These are phyloP conservation scores for Geotrichum carabidarum DNA, from an alignment of 1,139 yeast genomes.

Conservation along the genomic window DNA sequence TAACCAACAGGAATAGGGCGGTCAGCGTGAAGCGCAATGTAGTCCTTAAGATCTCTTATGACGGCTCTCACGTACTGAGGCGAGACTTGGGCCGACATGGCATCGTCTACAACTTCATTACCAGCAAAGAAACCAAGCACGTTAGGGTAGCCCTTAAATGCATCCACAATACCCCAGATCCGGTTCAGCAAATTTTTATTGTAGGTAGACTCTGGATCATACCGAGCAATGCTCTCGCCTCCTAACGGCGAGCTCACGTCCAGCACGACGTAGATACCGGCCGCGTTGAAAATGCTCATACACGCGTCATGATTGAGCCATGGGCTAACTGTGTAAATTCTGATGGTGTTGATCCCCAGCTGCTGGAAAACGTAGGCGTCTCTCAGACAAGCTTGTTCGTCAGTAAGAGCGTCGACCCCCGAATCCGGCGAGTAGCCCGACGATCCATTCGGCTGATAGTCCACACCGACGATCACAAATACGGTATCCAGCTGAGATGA, in stretches of 20 bases:
- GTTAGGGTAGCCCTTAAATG: conserved; percentile 81
- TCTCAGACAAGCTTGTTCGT: conserved; percentile 65
- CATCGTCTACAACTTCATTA: conserved; percentile 83
- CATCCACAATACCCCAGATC: conserved; percentile 73
- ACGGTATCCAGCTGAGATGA: conserved; percentile 45
- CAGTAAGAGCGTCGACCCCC: conserved; percentile 66
- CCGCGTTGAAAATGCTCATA: conserved; percentile 83
- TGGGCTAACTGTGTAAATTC: conserved; percentile 84
- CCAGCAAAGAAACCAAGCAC: conserved; percentile 93
- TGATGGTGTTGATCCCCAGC: conserved; percentile 74
- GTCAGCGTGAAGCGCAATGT: conserved; percentile 53
- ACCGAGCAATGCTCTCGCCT: conserved; percentile 73
- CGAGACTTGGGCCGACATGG: conserved; percentile 53
- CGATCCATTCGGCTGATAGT: conserved; percentile 72
- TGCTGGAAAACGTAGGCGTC: conserved; percentile 74
- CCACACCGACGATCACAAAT: conserved; percentile 55
- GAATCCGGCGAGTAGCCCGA: conserved; percentile 47
- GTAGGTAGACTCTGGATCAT: conserved; percentile 86
- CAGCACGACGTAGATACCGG: conserved; percentile 83
- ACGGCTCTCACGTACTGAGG: conserved; percentile 63
- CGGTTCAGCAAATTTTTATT: conserved; percentile 63
- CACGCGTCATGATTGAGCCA: conserved; percentile 80
- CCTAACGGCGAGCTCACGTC: conserved; percentile 86
- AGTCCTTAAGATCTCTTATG: conserved; percentile 74
- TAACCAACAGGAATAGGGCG: conserved; percentile 86